Evolutionary conservation across 257 asterid genomes (phyloP), one percentile per base, ranked within the genome.

Genomic region (Cruciata laevipes): DNA sequence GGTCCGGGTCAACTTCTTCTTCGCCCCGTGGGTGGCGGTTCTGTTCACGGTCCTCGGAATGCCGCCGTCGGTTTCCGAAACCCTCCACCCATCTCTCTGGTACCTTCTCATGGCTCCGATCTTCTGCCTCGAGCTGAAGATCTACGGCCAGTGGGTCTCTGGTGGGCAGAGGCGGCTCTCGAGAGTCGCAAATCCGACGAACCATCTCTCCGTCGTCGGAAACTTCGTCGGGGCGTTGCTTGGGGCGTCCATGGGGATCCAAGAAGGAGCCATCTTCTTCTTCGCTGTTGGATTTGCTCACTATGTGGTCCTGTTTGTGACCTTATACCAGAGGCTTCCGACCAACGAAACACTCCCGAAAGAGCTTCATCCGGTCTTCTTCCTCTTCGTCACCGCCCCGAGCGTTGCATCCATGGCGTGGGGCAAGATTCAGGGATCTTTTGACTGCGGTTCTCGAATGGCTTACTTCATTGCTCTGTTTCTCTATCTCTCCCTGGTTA

Each of bases 71-170:
- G 57, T 90, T 7, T 27, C 83, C 24, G 61, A 53, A 57, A 67
- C 76, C 23, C 81, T 83, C 6, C 91, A 77, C 9, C 13, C 59
- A 0, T 80, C 77, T 23, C 38, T 85, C 0, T 93, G 97, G 97
- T 93, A 93, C 70, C 9, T 83, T 35, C 84, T 90, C 10, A 93
- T 90, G 99, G 56, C 89, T 1, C 99, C 99, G 0, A 59, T 93
- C 4, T 75, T 85, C 5, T 72, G 72, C 49, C 75, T 90, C 14
- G 97, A 93, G 86, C 73, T 93, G 24, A 93, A 93, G 73, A 83
- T 93, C n/a, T 93, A 93, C 65, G 99, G 99, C 1, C 96, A 88
- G 73, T 93, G 99, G 99, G 86, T 93, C 89, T 90, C 96, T 0
- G 99, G 97, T 1, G 96, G 99, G 12, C 85, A 86, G 59, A 64